These are phyloP conservation scores for Brassica juncea DNA, from an alignment of 345 rosid species.

Conservation along the genomic window DNA sequence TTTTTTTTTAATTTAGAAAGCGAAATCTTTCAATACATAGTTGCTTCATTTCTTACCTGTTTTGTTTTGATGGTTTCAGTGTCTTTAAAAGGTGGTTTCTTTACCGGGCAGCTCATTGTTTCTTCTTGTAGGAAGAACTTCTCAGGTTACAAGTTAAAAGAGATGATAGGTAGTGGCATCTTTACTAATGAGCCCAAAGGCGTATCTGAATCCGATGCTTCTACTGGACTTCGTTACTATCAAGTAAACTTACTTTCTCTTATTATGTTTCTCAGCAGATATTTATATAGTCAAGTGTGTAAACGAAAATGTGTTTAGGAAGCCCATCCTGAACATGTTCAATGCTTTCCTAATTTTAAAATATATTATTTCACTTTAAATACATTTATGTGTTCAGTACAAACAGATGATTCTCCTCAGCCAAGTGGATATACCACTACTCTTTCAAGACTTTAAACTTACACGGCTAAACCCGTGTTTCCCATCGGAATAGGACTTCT, in stretches of 20 bases:
- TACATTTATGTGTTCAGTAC: no score
- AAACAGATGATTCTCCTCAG: no score
- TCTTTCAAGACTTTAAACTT: no score
- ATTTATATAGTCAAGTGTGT: neutral
- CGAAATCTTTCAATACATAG: neutral
- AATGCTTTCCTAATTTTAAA: no score
- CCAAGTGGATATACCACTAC: no score
- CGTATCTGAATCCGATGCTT: constrained; percentile 49
- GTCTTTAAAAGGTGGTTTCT: neutral
- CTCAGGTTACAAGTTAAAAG: constrained; percentile 77
- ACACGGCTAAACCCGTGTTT: no score
- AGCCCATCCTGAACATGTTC: no score
- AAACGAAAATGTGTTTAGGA: neutral
- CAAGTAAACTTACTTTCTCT: constrained; percentile 48
- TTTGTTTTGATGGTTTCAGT: neutral
- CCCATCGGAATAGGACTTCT: no score
- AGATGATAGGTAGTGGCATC: constrained; percentile 83
- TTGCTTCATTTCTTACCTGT: neutral
- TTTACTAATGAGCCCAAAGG: constrained; percentile 48
- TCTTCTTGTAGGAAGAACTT: constrained; percentile 62
- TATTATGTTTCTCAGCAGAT: neutral
- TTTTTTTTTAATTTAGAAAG: neutral
- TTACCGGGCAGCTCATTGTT: neutral
- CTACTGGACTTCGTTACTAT: constrained; percentile 57
- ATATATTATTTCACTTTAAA: no score